phyloP scores from a whole-genome alignment of 257 asterid genomes.

The Thymus quinquecostatus region DNA sequence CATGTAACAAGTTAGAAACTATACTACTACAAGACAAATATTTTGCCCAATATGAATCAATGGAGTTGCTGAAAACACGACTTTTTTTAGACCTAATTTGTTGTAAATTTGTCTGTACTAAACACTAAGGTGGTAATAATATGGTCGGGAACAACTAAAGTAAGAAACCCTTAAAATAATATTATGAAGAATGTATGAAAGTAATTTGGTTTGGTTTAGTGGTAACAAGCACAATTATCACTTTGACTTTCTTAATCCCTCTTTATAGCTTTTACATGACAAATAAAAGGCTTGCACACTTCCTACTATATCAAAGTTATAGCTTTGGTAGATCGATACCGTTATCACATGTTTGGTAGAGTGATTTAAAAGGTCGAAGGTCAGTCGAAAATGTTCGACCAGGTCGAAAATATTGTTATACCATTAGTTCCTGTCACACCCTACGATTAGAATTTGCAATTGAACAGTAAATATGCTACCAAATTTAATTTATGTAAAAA shows the following conservation, averaged over 20 bases:
- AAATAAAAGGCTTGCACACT: conserved; percentile 6
- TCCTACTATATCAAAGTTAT: not conserved
- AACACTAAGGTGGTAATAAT: conserved; percentile 41
- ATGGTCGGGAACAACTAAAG: conserved; percentile 49
- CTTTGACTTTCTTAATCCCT: conserved; percentile 52
- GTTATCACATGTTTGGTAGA: too few relatives aligned
- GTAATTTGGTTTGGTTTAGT: conserved; percentile 26
- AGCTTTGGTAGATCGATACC: too few relatives aligned
- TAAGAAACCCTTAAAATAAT: conserved; percentile 2
- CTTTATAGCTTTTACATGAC: conserved; percentile 29
- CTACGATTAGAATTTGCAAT: too few relatives aligned
- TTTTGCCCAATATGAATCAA: too few relatives aligned
- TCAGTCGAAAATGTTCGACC: too few relatives aligned
- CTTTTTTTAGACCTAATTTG: conserved; percentile 8
- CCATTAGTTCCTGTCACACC: too few relatives aligned
- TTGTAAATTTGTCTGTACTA: conserved; percentile 42
- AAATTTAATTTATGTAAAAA: too few relatives aligned
- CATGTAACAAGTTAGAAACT: not conserved
- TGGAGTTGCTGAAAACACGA: too few relatives aligned
- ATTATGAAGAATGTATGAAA: conserved; percentile 21
- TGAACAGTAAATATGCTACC: too few relatives aligned
- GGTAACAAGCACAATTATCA: conserved; percentile 45
- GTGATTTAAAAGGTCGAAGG: too few relatives aligned
- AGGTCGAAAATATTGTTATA: too few relatives aligned
- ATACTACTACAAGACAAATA: too few relatives aligned